Evolutionary conservation across 75 land plant species (phyloP).

Genomic region (Pinus taeda): DNA sequence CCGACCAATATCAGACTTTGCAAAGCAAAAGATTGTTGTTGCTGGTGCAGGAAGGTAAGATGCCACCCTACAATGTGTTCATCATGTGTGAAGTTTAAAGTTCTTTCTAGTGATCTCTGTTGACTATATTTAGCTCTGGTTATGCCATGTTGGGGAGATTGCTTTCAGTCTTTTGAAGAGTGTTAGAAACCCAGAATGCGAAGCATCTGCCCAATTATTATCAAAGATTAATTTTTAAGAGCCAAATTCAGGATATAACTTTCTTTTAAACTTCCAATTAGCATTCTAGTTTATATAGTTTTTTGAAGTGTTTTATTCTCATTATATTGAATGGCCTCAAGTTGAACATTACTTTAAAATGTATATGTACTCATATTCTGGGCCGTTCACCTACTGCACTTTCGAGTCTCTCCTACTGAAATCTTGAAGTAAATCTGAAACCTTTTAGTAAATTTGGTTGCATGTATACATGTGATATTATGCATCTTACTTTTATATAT

Average conservation of each 20-base stretch:
- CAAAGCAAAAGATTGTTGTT: conserved; percentile 93
- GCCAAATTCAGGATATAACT: not conserved
- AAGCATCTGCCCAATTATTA: not conserved
- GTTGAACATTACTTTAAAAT: not conserved
- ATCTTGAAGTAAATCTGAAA: not conserved
- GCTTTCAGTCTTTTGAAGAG: not conserved
- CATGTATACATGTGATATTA: not conserved
- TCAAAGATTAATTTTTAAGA: not conserved
- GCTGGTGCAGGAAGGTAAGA: conserved; percentile 96
- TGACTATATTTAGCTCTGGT: not conserved
- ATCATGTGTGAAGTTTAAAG: not conserved
- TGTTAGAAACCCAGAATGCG: not conserved
- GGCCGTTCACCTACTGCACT: not conserved
- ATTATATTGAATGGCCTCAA: not conserved
- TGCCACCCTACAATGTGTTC: not conserved
- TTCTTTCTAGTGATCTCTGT: not conserved
- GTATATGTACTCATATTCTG: not conserved
- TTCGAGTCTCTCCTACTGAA: not conserved
- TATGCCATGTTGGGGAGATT: not conserved
- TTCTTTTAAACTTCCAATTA: not conserved
- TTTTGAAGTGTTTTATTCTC: not conserved
- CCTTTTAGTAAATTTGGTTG: no score
- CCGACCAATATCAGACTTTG: conserved; percentile 84
- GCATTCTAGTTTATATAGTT: not conserved
- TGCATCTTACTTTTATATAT: not conserved